Percentiles rank a stretch among this genome's conserved stretches.
Evolutionary conservation across 2,329 filamentous ascomycete species (phyloP).

Genomic region (Chrysosporium queenslandicum): DNA sequence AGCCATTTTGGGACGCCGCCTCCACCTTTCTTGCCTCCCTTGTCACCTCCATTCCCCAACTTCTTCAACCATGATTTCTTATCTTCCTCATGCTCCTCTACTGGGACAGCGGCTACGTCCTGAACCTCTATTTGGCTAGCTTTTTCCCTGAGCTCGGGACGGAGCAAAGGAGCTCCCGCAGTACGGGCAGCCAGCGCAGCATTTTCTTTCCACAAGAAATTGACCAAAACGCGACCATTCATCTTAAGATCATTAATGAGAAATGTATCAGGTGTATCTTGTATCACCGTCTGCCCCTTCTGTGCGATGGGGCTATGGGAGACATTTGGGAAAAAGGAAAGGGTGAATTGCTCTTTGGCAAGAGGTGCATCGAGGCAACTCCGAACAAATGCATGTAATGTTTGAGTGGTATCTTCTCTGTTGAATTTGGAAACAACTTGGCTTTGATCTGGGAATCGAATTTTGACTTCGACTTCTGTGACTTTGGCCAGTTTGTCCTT

Average conservation of each 20-base stretch:
- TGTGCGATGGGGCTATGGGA: slow-evolving; percentile 13
- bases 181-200: slow-evolving; percentile 47
- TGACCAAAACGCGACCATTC: slow-evolving; percentile 60
- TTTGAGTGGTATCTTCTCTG: slow-evolving; percentile 56
- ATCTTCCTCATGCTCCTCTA: slow-evolving; percentile 31
- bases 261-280: slow-evolving; percentile 36
- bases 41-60: slow-evolving; percentile 28
- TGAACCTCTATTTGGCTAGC: slow-evolving; percentile 60
- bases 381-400: slow-evolving; percentile 65
- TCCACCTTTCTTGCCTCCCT: slow-evolving; percentile 27
- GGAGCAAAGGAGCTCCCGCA: slow-evolving; percentile 48
- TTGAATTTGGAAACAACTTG: slow-evolving; percentile 63
- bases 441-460: slow-evolving; percentile 81
- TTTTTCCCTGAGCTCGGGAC: slow-evolving; percentile 48
- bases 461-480: slow-evolving; percentile 60
- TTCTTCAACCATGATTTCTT: slow-evolving; percentile 32
- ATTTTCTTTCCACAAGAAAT: slow-evolving; percentile 60
- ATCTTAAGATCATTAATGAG: slow-evolving; percentile 68
- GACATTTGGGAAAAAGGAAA: slow-evolving; percentile 48
- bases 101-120: slow-evolving; percentile 39
- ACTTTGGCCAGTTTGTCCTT: slow-evolving; percentile 56
- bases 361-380: slow-evolving; percentile 53
- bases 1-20: slow-evolving; percentile 58
- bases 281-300: slow-evolving; percentile 25
- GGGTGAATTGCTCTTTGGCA: slow-evolving; percentile 56